These are phyloP conservation scores for Tylopilus balloui DNA, from an alignment of 768 basidiomycete genomes.

Conservation along the genomic window DNA sequence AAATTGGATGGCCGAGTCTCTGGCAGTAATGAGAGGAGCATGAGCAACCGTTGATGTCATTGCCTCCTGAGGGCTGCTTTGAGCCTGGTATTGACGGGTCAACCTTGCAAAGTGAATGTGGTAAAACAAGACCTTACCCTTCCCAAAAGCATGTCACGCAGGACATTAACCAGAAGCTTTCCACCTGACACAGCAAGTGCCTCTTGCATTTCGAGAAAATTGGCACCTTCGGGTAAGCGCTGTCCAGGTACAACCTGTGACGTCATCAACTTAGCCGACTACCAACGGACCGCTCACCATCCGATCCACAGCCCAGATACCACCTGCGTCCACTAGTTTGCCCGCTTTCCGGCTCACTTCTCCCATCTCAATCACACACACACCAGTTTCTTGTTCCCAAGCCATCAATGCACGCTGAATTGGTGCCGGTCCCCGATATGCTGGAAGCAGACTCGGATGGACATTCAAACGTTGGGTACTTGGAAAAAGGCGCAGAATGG, in stretches of 20 bases:
- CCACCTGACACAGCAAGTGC: constrained; percentile 62
- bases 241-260: constrained; percentile 25
- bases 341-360: constrained; percentile 52
- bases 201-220: constrained; percentile 57
- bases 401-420: constrained; percentile 80
- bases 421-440: constrained; percentile 87
- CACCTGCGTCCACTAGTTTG: constrained; percentile 63
- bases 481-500: constrained; percentile 59
- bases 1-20: constrained; percentile 17
- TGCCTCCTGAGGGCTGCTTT: constrained; percentile 43
- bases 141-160: constrained; percentile 58
- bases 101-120: background rate
- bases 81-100: constrained; percentile 37
- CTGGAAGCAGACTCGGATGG: constrained; percentile 83
- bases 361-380: constrained; percentile 76
- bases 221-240: constrained; percentile 48
- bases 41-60: constrained; percentile 31
- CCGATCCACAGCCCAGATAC: constrained; percentile 51
- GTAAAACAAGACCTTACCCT: constrained; percentile 36
- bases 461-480: constrained; percentile 68
- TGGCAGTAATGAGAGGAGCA: constrained; percentile 41
- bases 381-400: constrained; percentile 65
- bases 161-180: constrained; percentile 60
- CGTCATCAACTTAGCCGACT: background rate
- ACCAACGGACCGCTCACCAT: constrained; percentile 45